Evolutionary conservation across 257 asterid species (phyloP).

Genomic region (Plectranthus barbatus): DNA sequence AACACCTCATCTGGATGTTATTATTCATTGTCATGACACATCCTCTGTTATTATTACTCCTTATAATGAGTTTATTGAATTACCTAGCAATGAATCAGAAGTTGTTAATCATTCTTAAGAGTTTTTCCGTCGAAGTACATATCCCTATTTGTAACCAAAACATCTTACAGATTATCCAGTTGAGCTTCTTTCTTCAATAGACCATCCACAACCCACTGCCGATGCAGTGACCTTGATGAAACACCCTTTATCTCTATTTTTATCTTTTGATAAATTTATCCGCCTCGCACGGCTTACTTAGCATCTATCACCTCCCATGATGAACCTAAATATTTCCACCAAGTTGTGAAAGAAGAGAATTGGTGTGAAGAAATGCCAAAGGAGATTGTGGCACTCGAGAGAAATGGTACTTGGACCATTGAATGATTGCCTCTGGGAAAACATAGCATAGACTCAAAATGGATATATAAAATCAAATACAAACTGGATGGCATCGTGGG

Average conservation of each 20-base stretch:
- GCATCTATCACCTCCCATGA: neutral
- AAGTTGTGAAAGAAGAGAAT: neutral
- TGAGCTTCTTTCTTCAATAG: neutral
- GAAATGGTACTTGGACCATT: neutral
- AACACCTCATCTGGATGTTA: too few species aligned
- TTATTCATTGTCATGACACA: too few species aligned
- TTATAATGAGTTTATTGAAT: too few species aligned
- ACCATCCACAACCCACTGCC: neutral
- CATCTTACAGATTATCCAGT: neutral
- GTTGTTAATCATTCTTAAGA: too few species aligned
- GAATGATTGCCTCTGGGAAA: neutral
- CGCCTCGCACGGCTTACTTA: neutral
- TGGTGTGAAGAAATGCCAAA: neutral
- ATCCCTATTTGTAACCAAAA: neutral
- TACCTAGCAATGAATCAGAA: too few species aligned
- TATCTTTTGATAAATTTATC: too few species aligned
- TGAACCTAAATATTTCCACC: neutral
- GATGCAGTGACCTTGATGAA: neutral
- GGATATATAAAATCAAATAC: too few species aligned
- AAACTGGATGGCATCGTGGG: neutral
- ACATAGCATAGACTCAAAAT: neutral
- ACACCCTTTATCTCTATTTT: too few species aligned
- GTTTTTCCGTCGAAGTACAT: too few species aligned
- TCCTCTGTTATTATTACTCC: too few species aligned
- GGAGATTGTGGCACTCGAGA: too few species aligned